These are phyloP conservation scores for Trametes maxima DNA, from an alignment of 768 basidiomycete genomes.

Conservation along the genomic window DNA sequence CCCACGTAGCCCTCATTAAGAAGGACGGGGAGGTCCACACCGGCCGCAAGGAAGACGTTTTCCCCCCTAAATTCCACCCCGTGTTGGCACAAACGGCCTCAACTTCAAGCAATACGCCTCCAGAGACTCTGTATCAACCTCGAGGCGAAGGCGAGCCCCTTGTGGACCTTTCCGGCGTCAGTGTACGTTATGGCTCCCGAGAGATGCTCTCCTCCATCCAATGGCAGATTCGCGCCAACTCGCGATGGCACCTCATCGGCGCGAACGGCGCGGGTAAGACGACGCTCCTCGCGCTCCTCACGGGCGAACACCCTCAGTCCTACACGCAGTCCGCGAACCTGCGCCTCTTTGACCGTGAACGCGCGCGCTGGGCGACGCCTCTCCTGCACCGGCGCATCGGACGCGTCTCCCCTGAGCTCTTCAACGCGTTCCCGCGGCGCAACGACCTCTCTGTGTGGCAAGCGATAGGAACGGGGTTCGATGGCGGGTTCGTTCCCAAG, in stretches of 20 bases:
- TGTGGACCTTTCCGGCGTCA: constrained; percentile 65
- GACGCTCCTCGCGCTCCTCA: constrained; percentile 85
- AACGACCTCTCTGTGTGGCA: constrained; percentile 71
- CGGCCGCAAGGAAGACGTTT: constrained; percentile 52
- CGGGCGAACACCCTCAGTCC: constrained; percentile 95
- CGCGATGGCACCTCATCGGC: constrained; percentile 90
- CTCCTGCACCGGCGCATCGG: constrained; percentile 69
- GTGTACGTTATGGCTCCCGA: constrained; percentile 69
- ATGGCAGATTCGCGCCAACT: constrained; percentile 82
- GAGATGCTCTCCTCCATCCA: constrained; percentile 72
- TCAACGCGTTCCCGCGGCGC: constrained; percentile 85
- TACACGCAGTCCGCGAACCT: constrained; percentile 69
- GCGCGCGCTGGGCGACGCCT: constrained; percentile 67
- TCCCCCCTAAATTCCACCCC: constrained; percentile 27
- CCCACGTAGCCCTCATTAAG: constrained; percentile 61
- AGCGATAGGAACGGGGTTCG: constrained; percentile 85
- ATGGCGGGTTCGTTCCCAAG: constrained; percentile 72
- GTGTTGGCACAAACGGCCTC: neutral
- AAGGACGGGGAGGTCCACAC: constrained; percentile 48
- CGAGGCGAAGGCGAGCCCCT: constrained; percentile 42
- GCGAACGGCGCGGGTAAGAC: constrained; percentile 96
- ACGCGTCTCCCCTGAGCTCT: constrained; percentile 86
- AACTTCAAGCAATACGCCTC: neutral
- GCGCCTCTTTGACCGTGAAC: constrained; percentile 61
- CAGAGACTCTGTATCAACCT: neutral